Percentiles rank a stretch among this genome's conserved stretches.
Evolutionary conservation across 1,284 basidiomycete species (phyloP).

Genomic region (Malassezia pachydermatis): DNA sequence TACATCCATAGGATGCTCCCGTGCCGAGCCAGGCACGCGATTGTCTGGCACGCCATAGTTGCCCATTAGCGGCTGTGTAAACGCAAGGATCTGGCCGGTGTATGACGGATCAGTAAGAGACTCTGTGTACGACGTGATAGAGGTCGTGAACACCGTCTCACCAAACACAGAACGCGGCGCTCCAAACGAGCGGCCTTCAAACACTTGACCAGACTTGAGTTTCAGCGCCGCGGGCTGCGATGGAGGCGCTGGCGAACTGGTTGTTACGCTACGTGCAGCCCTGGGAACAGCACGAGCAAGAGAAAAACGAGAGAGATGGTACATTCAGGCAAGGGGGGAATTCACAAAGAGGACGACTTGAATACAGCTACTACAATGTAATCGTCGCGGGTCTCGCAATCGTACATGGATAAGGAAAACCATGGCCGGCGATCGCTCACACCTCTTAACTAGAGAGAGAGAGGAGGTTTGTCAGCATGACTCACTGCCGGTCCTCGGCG

Average conservation of each 20-base stretch:
- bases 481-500: no score
- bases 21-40: constrained; percentile 33
- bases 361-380: constrained; percentile 41
- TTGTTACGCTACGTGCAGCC: constrained; percentile 27
- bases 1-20: constrained; percentile 55
- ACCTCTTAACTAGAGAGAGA: not conserved
- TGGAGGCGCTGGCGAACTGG: constrained; percentile 33
- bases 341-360: constrained; percentile 22
- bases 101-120: constrained; percentile 99
- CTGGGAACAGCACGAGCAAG: constrained; percentile 14
- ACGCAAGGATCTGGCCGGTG: constrained; percentile 91
- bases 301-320: constrained; percentile 16
- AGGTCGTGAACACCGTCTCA: constrained; percentile 97
- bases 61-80: constrained; percentile 94
- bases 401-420: constrained; percentile 3
- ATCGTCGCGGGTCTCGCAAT: constrained; percentile 36
- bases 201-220: constrained; percentile 85
- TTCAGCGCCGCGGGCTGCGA: constrained; percentile 69
- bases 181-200: constrained; percentile 79
- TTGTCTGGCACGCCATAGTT: constrained; percentile 95
- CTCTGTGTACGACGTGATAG: constrained; percentile 97
- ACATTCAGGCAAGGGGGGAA: not conserved
- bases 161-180: constrained; percentile 78
- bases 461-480: constrained; percentile 12
- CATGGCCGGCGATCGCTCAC: not conserved